phyloP scores from a whole-genome alignment of 2,329 filamentous ascomycete genomes.

The Microcyclospora tardicrescens region DNA sequence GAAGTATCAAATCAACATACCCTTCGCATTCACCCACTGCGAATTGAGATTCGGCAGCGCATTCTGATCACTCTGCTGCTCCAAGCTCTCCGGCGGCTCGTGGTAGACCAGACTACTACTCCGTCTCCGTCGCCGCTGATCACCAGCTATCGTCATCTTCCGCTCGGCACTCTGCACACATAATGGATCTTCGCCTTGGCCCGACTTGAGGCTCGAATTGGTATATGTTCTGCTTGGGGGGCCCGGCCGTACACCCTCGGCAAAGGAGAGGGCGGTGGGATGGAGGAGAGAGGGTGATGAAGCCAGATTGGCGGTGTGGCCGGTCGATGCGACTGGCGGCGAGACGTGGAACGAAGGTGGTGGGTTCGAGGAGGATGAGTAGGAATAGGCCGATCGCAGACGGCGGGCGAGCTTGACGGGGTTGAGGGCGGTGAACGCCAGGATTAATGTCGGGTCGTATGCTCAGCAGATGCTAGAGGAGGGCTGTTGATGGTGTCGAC shows the following conservation, averaged over 20 bases:
- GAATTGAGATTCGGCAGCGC: constrained; percentile 91
- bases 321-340: background rate
- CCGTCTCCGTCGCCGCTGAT: constrained; percentile 58
- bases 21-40: constrained; percentile 98
- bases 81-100: constrained; percentile 88
- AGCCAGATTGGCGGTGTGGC: constrained; percentile 91
- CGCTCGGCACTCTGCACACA: constrained; percentile 20
- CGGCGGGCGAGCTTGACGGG: constrained; percentile 13
- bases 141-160: constrained; percentile 36
- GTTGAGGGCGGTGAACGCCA: constrained; percentile 5
- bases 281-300: constrained; percentile 68
- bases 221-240: constrained; percentile 21
- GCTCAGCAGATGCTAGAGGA: background rate
- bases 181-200: background rate
- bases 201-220: constrained; percentile 10
- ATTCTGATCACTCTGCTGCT: constrained; percentile 94
- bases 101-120: constrained; percentile 98
- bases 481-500: background rate
- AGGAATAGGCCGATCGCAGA: constrained; percentile 15
- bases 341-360: constrained; percentile 1
- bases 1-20: constrained; percentile 35
- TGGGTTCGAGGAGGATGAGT: constrained; percentile 9
- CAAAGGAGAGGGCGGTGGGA: constrained; percentile 75
- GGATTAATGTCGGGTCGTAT: constrained; percentile 1
- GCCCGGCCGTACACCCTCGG: constrained; percentile 65